Conservation (phyloP, 2,329 filamentous ascomycete genomes). For the Penicillium italicum region DNA sequence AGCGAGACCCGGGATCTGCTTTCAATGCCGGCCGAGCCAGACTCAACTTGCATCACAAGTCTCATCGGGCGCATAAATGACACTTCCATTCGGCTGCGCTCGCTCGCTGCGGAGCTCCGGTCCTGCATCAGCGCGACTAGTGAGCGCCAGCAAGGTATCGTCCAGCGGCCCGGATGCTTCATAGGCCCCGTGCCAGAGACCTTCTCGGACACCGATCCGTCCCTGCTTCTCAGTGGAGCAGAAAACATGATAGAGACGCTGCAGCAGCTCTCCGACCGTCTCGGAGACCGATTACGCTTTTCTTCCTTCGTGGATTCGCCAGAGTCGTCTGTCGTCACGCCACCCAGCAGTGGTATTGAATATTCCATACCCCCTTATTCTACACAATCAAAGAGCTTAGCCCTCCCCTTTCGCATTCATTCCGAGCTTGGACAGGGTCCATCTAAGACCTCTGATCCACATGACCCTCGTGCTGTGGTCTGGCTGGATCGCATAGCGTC, state of each 20-base stretch:
- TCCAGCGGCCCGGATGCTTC: constrained; percentile 21
- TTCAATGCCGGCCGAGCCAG: not conserved
- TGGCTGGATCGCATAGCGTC: constrained; percentile 34
- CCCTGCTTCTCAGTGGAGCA: constrained; percentile 26
- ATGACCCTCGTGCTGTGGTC: constrained; percentile 25
- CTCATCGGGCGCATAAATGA: constrained; percentile 18
- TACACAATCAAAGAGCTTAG: constrained; percentile 1
- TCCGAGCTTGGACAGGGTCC: constrained; percentile 28
- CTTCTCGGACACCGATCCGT: constrained; percentile 25
- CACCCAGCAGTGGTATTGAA: constrained; percentile 11
- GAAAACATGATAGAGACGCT: constrained; percentile 24
- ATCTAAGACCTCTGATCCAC: constrained; percentile 18
- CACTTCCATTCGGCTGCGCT: constrained; percentile 13
- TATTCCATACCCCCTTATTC: constrained; percentile 5
- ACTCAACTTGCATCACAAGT: not conserved
- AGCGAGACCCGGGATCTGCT: constrained; percentile 21
- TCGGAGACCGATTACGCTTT: constrained; percentile 12
- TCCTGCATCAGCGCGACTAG: constrained; percentile 21
- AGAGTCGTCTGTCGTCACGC: constrained; percentile 6
- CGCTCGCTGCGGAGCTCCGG: constrained; percentile 14
- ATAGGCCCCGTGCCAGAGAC: constrained; percentile 24
- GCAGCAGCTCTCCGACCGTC: constrained; percentile 16
- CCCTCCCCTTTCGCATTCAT: constrained; percentile 26
- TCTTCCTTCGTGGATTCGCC: constrained; percentile 17
- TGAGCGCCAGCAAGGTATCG: constrained; percentile 25